These are phyloP conservation scores for Lentinus polychrous DNA, from an alignment of 1,284 basidiomycete genomes.

Conservation along the genomic window DNA sequence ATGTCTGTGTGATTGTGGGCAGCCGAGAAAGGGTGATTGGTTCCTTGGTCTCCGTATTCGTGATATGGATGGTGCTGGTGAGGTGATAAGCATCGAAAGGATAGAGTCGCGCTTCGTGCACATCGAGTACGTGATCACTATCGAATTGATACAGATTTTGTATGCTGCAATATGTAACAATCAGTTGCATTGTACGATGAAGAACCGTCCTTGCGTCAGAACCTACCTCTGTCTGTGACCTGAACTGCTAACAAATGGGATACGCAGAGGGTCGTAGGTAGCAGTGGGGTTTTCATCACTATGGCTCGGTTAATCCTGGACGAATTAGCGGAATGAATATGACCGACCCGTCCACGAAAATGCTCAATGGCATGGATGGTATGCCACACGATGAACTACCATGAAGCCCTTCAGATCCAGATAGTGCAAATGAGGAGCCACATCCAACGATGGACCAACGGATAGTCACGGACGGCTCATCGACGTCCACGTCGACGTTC, in stretches of 20 bases:
- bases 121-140: constrained; percentile 51
- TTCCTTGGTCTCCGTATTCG: constrained; percentile 26
- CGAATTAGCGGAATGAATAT: neutral
- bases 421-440: constrained; percentile 38
- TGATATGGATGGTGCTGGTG: constrained; percentile 39
- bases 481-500: constrained; percentile 50
- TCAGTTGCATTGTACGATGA: neutral
- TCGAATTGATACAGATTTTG: constrained; percentile 53
- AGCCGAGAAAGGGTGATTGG: constrained; percentile 38
- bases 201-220: neutral
- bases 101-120: constrained; percentile 45
- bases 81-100: constrained; percentile 53
- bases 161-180: constrained; percentile 29
- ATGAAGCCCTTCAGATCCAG: constrained; percentile 42
- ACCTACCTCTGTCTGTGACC: constrained; percentile 37
- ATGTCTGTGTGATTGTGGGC: constrained; percentile 37
- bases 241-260: constrained; percentile 35
- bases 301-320: neutral
- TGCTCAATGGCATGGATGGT: constrained; percentile 33
- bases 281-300: constrained; percentile 31
- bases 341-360: constrained; percentile 46
- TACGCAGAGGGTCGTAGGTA: constrained; percentile 38
- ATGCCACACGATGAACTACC: constrained; percentile 41
- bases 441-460: constrained; percentile 55
- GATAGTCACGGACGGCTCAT: constrained; percentile 48